phyloP scores from a whole-genome alignment of 2,329 filamentous ascomycete species.

The Bretziella fagacearum region DNA sequence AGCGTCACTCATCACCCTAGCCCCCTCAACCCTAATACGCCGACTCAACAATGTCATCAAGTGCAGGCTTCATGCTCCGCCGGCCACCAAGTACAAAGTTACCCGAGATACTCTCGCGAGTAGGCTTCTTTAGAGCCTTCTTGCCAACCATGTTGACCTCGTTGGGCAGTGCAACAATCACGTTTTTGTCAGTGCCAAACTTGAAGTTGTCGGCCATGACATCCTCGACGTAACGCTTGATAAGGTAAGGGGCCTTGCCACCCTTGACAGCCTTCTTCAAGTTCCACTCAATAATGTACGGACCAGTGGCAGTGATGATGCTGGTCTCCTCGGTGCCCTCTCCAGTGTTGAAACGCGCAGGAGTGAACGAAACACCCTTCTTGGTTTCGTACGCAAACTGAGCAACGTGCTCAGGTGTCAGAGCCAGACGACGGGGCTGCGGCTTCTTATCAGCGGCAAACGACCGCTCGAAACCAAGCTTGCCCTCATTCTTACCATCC shows the following conservation, averaged over 20 bases:
- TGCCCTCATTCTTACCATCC: slow-evolving; percentile 87
- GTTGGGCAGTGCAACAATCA: slow-evolving; percentile 91
- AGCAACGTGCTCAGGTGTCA: slow-evolving; percentile 82
- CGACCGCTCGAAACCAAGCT: slow-evolving; percentile 88
- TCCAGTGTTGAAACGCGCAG: slow-evolving; percentile 86
- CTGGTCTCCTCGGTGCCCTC: slow-evolving; percentile 69
- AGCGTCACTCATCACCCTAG: not conserved
- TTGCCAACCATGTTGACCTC: slow-evolving; percentile 97
- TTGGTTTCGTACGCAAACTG: slow-evolving; percentile 97
- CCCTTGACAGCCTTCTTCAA: slow-evolving; percentile 74
- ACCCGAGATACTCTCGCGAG: slow-evolving; percentile 77
- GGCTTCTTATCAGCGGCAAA: slow-evolving; percentile 91
- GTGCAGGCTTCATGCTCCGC: slow-evolving; percentile 52
- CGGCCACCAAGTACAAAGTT: slow-evolving; percentile 29
- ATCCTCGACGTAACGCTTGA: slow-evolving; percentile 89
- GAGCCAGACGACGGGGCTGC: slow-evolving; percentile 72
- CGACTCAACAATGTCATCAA: slow-evolving; percentile 69
- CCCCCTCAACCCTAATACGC: slow-evolving; percentile 31
- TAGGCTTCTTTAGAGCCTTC: slow-evolving; percentile 68
- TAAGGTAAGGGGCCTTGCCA: slow-evolving; percentile 76
- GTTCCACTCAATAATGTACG: slow-evolving; percentile 94
- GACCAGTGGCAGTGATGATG: slow-evolving; percentile 90
- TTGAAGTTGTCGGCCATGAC: slow-evolving; percentile 99
- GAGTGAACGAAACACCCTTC: slow-evolving; percentile 69
- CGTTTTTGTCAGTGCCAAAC: slow-evolving; percentile 91